Evolutionary conservation across 768 basidiomycete genomes (phyloP), one percentile per base, ranked within the genome.

Genomic region (Myochromella boudieri): DNA sequence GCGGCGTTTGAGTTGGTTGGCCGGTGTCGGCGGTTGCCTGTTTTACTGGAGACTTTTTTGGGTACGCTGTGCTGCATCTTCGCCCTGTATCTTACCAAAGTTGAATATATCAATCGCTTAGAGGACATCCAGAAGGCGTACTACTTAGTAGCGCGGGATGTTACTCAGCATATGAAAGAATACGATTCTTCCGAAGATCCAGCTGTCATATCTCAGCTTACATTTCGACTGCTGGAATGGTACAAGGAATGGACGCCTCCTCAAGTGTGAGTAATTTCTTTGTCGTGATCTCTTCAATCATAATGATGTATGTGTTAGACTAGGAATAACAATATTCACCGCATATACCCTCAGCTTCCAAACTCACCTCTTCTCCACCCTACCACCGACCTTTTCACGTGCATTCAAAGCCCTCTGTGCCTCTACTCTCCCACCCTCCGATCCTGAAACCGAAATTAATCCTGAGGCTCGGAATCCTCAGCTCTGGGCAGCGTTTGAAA

Each of bases 191-290:
- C 70, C 20, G 60, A 67, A 15, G 74, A 82, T 46, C 67, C 78
- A 1, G 66, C 72, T 21, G 60, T 77, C 18, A 71, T 91, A 6
- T 68, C 70, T 10, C 64, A 68, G 20, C 74, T 91, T 17, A 68
- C 91, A 0, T 71, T 73, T 42, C 73, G 82, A 27, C 63, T 91
- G 3, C 66, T 81, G 14, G 76, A 82, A 18, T 91, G 90, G 90
- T 87, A 83, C 59, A 73, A 74, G 42, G 76, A 79, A n/a, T 92
- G 90, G 90, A 72, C 73, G 17, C 87, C 87, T 1, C 75, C 77
- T 11, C 56, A 66, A 36, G 85, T 87, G 87, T 85, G 52, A 63
- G 79, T 72, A 32, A 22, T 25, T 37, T 34, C 28, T 51, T 28
- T 27, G 15, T 32, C 41, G 31, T 28, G 27, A n/a, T n/a, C 42